Evolutionary conservation across 2,329 filamentous ascomycete species (phyloP), one percentile per base, ranked within the genome.

Genomic region (Aspergillus clavatus): DNA sequence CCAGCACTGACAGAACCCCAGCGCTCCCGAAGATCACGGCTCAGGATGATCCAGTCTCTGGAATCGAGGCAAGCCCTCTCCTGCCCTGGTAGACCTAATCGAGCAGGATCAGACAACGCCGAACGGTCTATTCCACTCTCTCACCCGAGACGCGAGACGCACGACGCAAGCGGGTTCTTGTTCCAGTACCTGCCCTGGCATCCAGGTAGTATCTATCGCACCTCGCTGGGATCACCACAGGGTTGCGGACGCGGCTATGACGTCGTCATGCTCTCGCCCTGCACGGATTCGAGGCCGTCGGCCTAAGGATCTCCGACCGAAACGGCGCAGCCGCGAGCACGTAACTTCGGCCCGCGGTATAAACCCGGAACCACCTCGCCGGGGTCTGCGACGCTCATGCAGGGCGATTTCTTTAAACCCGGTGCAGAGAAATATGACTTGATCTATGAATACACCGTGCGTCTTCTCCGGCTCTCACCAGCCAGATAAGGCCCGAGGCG

Each of bases 381-480:
- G 37, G 85, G 84, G 0, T 59, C 58, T 3, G 70, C 79, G 19
- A 74, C 70, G 1, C 85, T 81, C 70, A 49, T 86, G 4, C 59
- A 66, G 2, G 83, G 79, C 1, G 83, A 89, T 19, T 55, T 54
- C 18, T 55, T 54, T n/a, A 24, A 43, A 18, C 26, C 38, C 33
- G 18, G 2, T 24, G 36, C 21, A 18, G 19, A 40, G 27, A 18
- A 35, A 3, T 55, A 52, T 40, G 51, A 55, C 42, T 43, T 52
- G 21, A 42, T 57, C 23, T 57, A 57, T 46, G 53, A 57, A 27
- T 56, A 83, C 58, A 82, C 79, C 41, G 81, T 83, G 68, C 53
- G 72, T 46, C 24, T 10, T n/a, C 7, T 12, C 16, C 24, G 3
- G 37, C 24, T 24, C 57, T 18, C 14, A 31, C 24, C 23, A 7